A percentile compares a stretch with the other conserved stretches of the same genome.
These are phyloP conservation scores for Cephaloascus fragrans DNA, from an alignment of 805 yeast species.

Conservation along the genomic window DNA sequence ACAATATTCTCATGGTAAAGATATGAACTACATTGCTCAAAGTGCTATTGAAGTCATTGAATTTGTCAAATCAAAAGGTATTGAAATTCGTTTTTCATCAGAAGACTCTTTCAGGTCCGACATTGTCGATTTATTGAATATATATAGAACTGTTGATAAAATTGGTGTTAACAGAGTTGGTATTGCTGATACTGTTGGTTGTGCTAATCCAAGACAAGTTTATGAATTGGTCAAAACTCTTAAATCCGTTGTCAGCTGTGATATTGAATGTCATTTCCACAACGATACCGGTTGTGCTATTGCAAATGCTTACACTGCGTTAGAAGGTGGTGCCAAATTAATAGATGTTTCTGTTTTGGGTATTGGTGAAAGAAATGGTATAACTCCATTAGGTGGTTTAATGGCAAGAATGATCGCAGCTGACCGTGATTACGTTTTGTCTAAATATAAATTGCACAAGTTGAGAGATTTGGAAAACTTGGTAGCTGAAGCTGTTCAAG, in stretches of 20 bases:
- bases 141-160: constrained; percentile 92
- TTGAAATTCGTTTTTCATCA: constrained; percentile 92
- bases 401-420: constrained; percentile 99
- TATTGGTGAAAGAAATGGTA: constrained; percentile 98
- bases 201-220: constrained; percentile 98
- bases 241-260: constrained; percentile 89
- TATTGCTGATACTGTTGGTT: constrained; percentile 98
- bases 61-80: constrained; percentile 92
- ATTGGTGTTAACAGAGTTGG: constrained; percentile 98
- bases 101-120: constrained; percentile 98
- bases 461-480: constrained; percentile 90
- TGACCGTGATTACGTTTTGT: constrained; percentile 88
- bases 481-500: constrained; percentile 96
- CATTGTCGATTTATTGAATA: constrained; percentile 88
- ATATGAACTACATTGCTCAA: constrained; percentile 95
- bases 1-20: constrained; percentile 95
- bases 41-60: constrained; percentile 95
- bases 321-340: constrained; percentile 94
- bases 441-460: constrained; percentile 92
- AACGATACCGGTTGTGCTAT: constrained; percentile 99
- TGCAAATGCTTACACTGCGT: constrained; percentile 96
- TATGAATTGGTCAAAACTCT: constrained; percentile 92
- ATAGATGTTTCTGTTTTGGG: constrained; percentile 95
- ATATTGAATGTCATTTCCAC: constrained; percentile 97
- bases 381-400: constrained; percentile 93